Conservation (phyloP, 331 rosid species). For the Phaseolus coccineus region DNA sequence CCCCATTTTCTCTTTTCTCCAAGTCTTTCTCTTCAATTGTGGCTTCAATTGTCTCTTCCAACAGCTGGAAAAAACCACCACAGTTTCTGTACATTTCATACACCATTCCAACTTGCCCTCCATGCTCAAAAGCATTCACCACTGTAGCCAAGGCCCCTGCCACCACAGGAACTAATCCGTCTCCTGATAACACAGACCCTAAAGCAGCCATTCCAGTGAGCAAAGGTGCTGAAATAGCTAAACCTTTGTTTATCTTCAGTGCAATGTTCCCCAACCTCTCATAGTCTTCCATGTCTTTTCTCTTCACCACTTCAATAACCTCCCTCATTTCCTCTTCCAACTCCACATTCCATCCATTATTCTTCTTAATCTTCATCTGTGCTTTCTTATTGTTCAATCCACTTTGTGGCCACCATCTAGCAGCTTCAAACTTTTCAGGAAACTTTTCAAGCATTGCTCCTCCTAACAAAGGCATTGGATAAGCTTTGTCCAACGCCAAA, state of each 20-base stretch:
- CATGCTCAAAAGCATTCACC: slow-evolving; percentile 66
- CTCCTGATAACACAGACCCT: slow-evolving; percentile 50
- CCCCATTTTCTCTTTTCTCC: slow-evolving; percentile 46
- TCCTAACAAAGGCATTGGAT: slow-evolving; percentile 74
- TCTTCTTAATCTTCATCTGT: slow-evolving; percentile 1
- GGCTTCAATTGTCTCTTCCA: slow-evolving; percentile 36
- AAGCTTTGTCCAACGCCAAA: slow-evolving; percentile 68
- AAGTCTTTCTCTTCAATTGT: slow-evolving; percentile 36
- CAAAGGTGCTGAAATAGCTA: slow-evolving; percentile 64
- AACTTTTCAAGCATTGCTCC: slow-evolving; percentile 82
- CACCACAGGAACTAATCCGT: slow-evolving; percentile 45
- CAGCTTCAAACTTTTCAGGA: slow-evolving; percentile 58
- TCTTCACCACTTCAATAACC: slow-evolving; percentile 54
- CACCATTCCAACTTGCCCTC: slow-evolving; percentile 82
- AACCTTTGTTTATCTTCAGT: slow-evolving; percentile 56
- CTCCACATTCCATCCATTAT: slow-evolving; percentile 59
- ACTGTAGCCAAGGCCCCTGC: slow-evolving; percentile 60
- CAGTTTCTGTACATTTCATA: slow-evolving; percentile 71
- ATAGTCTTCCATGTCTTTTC: slow-evolving; percentile 61
- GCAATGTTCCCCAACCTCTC: slow-evolving; percentile 57
- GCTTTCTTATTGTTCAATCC: neutral
- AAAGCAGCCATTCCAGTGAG: slow-evolving; percentile 60
- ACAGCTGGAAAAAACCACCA: slow-evolving; percentile 58
- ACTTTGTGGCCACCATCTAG: slow-evolving; percentile 76
- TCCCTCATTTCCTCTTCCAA: slow-evolving; percentile 64